A percentile compares a stretch with the other conserved stretches of the same genome.
Evolutionary conservation across 306 rosid genomes (phyloP).

Genomic region (Vigna reflexopilosa): DNA sequence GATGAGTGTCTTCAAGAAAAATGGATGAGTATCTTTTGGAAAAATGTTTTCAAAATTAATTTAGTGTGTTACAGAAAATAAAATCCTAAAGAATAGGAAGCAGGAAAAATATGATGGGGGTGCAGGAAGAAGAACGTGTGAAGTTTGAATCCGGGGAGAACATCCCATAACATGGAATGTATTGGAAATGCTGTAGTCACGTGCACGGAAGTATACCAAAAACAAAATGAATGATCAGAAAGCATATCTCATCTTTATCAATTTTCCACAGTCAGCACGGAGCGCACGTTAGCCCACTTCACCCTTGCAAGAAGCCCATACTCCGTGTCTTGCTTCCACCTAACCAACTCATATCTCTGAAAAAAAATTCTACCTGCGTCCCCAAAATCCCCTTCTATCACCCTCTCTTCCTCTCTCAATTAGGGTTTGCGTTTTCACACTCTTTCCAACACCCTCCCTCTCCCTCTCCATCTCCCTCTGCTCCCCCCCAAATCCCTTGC

Average conservation of each 20-base stretch:
- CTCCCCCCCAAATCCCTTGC: conserved; percentile 33
- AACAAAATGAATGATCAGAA: background rate
- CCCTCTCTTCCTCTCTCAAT: conserved; percentile 41
- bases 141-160: no score
- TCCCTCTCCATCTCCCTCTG: background rate
- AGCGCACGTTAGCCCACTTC: conserved; percentile 60
- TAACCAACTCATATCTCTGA: conserved; percentile 52
- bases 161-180: background rate
- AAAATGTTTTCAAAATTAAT: no score
- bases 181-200: conserved; percentile 10
- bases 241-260: background rate
- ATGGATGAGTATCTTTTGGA: no score
- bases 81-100: no score
- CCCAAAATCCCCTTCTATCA: conserved; percentile 48
- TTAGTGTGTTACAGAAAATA: no score
- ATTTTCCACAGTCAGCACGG: background rate
- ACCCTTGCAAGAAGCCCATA: conserved; percentile 29
- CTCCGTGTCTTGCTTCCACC: conserved; percentile 39
- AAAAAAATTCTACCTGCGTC: conserved; percentile 55
- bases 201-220: conserved; percentile 26
- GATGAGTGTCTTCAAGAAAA: no score
- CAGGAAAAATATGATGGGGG: no score
- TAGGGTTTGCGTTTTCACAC: conserved; percentile 47
- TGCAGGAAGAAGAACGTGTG: no score
- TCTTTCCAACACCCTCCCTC: background rate